Evolutionary conservation across 345 rosid species (phyloP).

Genomic region (Eucalyptus pumila): DNA sequence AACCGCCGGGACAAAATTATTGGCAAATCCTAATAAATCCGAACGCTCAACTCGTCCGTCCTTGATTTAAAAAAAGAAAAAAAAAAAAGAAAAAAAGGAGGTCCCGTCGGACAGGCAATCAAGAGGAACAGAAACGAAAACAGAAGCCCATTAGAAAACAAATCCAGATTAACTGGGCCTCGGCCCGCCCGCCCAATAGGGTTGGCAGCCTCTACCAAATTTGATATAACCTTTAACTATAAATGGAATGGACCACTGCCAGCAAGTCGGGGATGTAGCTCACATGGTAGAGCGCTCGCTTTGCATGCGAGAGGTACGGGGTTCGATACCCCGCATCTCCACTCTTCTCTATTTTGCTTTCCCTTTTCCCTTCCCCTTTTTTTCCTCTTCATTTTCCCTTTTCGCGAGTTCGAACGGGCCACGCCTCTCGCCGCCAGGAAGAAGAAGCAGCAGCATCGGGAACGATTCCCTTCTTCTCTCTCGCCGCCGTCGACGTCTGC

Average conservation of each 20-base stretch:
- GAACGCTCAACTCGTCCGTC: not conserved
- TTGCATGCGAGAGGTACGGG: constrained; percentile 61
- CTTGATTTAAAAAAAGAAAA: no score
- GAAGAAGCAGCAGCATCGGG: not conserved
- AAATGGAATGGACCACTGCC: rapidly evolving
- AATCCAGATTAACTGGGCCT: not conserved
- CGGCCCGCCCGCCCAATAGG: no score
- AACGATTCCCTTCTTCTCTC: not conserved
- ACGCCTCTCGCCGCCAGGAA: not conserved
- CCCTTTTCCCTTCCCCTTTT: not conserved
- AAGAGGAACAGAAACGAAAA: not conserved
- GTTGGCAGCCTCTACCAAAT: rapidly evolving
- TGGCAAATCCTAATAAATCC: not conserved
- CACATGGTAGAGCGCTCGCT: constrained; percentile 72
- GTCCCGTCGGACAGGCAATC: not conserved
- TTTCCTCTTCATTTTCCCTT: not conserved
- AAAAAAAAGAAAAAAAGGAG: no score
- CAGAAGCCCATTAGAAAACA: not conserved
- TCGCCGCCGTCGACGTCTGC: not conserved
- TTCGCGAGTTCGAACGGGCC: not conserved
- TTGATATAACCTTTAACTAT: rapidly evolving
- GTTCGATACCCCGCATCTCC: constrained; percentile 48
- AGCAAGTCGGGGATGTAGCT: constrained; percentile 36
- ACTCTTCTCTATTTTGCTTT: not conserved
- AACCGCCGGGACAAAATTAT: not conserved